Percentiles rank a stretch among this genome's conserved stretches.
Conservation (phyloP, 805 yeast species). For the Starmerella khaoyaiensis region DNA sequence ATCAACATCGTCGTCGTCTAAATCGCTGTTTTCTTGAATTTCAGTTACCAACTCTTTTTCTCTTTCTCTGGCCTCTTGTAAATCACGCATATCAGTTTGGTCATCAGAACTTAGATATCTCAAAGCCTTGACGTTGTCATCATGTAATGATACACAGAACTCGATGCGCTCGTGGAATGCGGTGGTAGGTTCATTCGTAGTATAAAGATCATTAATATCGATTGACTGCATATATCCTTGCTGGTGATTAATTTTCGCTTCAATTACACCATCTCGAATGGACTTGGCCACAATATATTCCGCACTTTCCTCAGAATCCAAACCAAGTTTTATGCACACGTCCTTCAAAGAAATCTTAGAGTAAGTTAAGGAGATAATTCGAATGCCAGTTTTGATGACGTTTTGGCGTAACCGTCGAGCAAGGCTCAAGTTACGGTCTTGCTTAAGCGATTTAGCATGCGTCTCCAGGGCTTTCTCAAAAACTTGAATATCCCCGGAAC, state of each 20-base stretch:
- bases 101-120: slow-evolving; percentile 60
- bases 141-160: slow-evolving; percentile 80
- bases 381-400: slow-evolving; percentile 93
- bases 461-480: slow-evolving; percentile 59
- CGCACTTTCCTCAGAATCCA: slow-evolving; percentile 90
- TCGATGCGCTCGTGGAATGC: slow-evolving; percentile 87
- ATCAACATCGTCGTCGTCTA: slow-evolving; percentile 33
- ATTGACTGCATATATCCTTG: slow-evolving; percentile 82
- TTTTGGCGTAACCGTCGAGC: slow-evolving; percentile 87
- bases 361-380: slow-evolving; percentile 83
- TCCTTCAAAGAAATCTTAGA: slow-evolving; percentile 84
- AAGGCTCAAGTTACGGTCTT: slow-evolving; percentile 70
- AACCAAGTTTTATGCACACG: slow-evolving; percentile 78
- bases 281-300: slow-evolving; percentile 96
- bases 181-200: slow-evolving; percentile 73
- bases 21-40: slow-evolving; percentile 33
- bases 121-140: slow-evolving; percentile 89
- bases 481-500: slow-evolving; percentile 73
- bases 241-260: slow-evolving; percentile 84
- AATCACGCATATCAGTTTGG: slow-evolving; percentile 38
- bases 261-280: slow-evolving; percentile 93
- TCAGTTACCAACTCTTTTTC: slow-evolving; percentile 38
- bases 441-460: slow-evolving; percentile 48
- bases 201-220: slow-evolving; percentile 75
- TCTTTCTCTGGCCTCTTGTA: slow-evolving; percentile 43